phyloP scores from a whole-genome alignment of 257 asterid species.

The Solanum virginianum region DNA sequence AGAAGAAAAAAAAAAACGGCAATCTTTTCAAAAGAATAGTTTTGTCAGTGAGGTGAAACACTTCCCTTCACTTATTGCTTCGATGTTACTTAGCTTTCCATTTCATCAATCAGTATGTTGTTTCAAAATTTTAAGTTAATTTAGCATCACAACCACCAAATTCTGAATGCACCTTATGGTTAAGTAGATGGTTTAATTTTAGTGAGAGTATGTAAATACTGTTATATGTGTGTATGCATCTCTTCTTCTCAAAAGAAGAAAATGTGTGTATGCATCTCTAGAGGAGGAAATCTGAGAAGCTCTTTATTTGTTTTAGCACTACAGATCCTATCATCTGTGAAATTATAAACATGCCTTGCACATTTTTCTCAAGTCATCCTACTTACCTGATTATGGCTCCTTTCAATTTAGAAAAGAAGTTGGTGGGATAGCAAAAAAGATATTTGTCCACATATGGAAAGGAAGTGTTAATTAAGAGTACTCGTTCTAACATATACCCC shows the following conservation, averaged over 20 bases:
- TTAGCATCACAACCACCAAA: not conserved
- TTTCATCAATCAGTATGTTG: not conserved
- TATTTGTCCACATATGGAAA: not conserved
- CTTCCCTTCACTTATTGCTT: not conserved
- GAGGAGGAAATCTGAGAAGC: not conserved
- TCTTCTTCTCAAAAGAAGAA: not conserved
- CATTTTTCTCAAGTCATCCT: not conserved
- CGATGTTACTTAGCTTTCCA: not conserved
- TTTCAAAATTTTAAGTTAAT: not conserved
- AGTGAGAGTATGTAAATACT: not conserved
- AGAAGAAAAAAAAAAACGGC: slow-evolving; percentile 60
- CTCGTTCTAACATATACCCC: not conserved
- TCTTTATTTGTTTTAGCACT: not conserved
- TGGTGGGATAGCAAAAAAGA: not conserved
- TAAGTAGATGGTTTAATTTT: not conserved
- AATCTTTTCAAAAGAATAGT: slow-evolving; percentile 45
- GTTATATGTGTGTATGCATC: not conserved
- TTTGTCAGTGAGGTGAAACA: slow-evolving; percentile 47
- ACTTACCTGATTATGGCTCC: not conserved
- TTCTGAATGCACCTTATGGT: not conserved
- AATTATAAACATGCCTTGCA: not conserved
- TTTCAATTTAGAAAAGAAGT: not conserved
- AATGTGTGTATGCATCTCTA: not conserved
- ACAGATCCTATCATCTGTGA: not conserved
- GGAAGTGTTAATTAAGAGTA: not conserved